Conservation (phyloP, 2,329 filamentous ascomycete genomes). For the Ophiobolus disseminans region DNA sequence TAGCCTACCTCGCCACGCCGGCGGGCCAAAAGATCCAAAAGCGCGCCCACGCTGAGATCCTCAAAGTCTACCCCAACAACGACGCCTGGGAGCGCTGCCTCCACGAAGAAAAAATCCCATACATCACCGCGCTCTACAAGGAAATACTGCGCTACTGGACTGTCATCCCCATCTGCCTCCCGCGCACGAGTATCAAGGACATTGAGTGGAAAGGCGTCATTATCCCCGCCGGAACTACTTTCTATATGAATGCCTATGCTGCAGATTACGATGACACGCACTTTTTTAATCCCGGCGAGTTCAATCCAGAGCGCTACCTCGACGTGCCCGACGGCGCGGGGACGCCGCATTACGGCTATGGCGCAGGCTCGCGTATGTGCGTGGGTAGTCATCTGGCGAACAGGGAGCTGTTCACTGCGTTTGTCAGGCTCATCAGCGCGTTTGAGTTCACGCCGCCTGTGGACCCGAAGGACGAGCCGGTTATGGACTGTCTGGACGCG, state of each 20-base stretch:
- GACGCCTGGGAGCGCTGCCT: conserved; percentile 80
- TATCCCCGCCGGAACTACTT: conserved; percentile 78
- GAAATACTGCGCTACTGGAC: conserved; percentile 81
- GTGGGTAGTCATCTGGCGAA: conserved; percentile 56
- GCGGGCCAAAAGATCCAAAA: conserved; percentile 74
- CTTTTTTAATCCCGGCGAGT: conserved; percentile 68
- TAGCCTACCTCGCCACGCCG: conserved; percentile 74
- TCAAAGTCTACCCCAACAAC: conserved; percentile 72
- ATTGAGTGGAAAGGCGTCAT: conserved; percentile 71
- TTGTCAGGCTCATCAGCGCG: conserved; percentile 56
- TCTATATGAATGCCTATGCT: conserved; percentile 79
- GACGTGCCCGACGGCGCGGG: conserved; percentile 54
- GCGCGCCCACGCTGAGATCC: conserved; percentile 73
- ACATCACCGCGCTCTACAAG: conserved; percentile 78
- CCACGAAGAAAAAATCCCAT: conserved; percentile 76
- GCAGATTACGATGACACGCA: conserved; percentile 75
- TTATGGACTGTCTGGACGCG: conserved; percentile 55
- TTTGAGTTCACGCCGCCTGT: conserved; percentile 55
- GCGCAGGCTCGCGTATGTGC: conserved; percentile 57
- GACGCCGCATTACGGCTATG: conserved; percentile 58
- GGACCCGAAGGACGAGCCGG: conserved; percentile 49
- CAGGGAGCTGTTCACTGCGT: conserved; percentile 54
- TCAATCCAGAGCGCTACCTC: conserved; percentile 75
- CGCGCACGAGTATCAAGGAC: conserved; percentile 73
- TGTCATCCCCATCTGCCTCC: conserved; percentile 80